phyloP scores from a whole-genome alignment of 371 early-diverging fungal species.

The Mucor indicus region DNA sequence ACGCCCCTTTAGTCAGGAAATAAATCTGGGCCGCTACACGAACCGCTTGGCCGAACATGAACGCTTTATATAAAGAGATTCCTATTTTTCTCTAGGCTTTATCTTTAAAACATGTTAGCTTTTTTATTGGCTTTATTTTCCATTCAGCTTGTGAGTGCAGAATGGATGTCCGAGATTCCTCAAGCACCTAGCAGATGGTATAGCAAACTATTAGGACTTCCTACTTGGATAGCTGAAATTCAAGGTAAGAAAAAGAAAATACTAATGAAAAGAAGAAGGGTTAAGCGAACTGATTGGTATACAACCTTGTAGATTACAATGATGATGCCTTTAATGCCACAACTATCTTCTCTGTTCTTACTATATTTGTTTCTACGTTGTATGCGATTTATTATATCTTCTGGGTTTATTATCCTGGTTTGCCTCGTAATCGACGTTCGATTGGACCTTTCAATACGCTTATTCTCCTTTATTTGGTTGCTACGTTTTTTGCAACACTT shows the following conservation, averaged over 20 bases:
- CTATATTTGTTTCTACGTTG: conserved; percentile 11
- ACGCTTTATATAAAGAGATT: no score
- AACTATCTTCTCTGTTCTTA: conserved; percentile 19
- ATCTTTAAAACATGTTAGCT: no score
- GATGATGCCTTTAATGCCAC: conserved; percentile 20
- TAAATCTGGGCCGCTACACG: no score
- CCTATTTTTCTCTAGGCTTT: no score
- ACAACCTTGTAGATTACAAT: conserved; percentile 22
- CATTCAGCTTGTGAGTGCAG: no score
- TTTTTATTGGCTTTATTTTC: no score
- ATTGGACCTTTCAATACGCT: conserved; percentile 29
- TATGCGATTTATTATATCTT: conserved; percentile 9
- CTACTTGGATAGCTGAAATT: conserved; percentile 27
- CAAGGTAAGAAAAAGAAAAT: conserved; percentile 10
- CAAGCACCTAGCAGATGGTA: conserved; percentile 14
- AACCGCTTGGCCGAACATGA: no score
- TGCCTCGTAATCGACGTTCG: conserved; percentile 2
- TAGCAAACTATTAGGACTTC: conserved; percentile 21
- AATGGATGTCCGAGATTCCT: conserved; percentile 23
- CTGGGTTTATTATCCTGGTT: conserved; percentile 3
- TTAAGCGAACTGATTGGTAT: not conserved
- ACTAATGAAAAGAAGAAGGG: not conserved
- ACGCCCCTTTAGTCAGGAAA: no score
- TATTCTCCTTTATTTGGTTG: conserved; percentile 33
- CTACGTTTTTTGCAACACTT: conserved; percentile 33